Evolutionary conservation across 2,329 filamentous ascomycete genomes (phyloP).

Genomic region (Colletotrichum chrysophilum): DNA sequence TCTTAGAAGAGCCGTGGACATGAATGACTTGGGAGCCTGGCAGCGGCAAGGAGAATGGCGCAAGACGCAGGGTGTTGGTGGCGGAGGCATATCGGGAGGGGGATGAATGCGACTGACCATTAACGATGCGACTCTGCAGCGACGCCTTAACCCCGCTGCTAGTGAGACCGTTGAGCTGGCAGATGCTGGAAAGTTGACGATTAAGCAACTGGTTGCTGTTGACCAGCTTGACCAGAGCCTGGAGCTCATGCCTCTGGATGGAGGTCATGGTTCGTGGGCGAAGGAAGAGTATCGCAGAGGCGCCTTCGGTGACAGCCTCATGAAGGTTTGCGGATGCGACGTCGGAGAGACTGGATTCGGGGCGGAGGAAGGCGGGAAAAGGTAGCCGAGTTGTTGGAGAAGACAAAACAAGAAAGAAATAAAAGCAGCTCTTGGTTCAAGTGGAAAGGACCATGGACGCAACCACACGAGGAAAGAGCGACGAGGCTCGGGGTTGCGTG

Average conservation of each 20-base stretch:
- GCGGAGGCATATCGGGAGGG: not conserved
- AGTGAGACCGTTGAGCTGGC: constrained; percentile 74
- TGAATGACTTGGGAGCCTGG: not conserved
- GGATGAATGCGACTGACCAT: constrained; percentile 64
- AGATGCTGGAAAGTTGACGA: constrained; percentile 76
- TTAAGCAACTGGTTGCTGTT: constrained; percentile 54
- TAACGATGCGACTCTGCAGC: constrained; percentile 78
- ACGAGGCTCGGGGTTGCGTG: constrained; percentile 9
- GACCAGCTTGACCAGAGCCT: constrained; percentile 48
- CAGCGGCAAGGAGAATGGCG: not conserved
- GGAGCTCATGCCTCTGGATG: constrained; percentile 47
- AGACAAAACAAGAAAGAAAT: not conserved
- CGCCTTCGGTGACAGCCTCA: constrained; percentile 18
- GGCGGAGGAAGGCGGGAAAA: not conserved
- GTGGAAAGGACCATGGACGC: constrained; percentile 14
- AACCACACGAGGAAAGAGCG: constrained; percentile 17
- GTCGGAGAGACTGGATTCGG: not conserved
- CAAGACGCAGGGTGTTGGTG: not conserved
- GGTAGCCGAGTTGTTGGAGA: not conserved
- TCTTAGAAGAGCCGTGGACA: not conserved
- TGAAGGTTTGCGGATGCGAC: constrained; percentile 19
- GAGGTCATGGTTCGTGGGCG: constrained; percentile 25
- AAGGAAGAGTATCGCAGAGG: constrained; percentile 5
- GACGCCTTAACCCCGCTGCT: constrained; percentile 86
- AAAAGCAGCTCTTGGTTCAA: not conserved